These are phyloP conservation scores for Pseudocercospora eumusae DNA, from an alignment of 2,329 filamentous ascomycete species.

Conservation along the genomic window DNA sequence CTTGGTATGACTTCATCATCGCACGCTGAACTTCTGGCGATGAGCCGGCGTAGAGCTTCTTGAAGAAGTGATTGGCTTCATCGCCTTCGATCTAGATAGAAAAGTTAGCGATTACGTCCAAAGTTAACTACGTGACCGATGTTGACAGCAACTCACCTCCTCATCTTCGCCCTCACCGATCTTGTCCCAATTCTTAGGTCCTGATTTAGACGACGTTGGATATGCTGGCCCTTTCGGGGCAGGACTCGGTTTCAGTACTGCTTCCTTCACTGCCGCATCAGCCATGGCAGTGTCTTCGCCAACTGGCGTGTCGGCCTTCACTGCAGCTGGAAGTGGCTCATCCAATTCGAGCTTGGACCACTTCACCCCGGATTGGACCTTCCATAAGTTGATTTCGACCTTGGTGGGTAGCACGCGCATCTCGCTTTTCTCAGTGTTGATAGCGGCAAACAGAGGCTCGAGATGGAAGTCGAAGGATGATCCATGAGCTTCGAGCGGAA, in stretches of 20 bases:
- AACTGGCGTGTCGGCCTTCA: slow-evolving; percentile 19
- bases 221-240: slow-evolving; percentile 60
- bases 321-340: slow-evolving; percentile 29
- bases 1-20: slow-evolving; percentile 96
- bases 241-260: slow-evolving; percentile 24
- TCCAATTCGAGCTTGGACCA: slow-evolving; percentile 64
- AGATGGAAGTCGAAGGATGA: slow-evolving; percentile 63
- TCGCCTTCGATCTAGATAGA: slow-evolving; percentile 50
- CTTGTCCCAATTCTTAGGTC: slow-evolving; percentile 91
- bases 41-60: slow-evolving; percentile 76
- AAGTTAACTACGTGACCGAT: too few relatives aligned
- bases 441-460: slow-evolving; percentile 65
- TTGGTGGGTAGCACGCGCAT: slow-evolving; percentile 73
- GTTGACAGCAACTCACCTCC: slow-evolving; percentile 30
- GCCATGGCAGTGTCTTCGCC: slow-evolving; percentile 7
- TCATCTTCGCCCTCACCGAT: slow-evolving; percentile 60
- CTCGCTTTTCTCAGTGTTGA: slow-evolving; percentile 63
- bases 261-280: slow-evolving; percentile 22
- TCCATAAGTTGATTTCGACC: slow-evolving; percentile 73
- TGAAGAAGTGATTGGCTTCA: slow-evolving; percentile 82
- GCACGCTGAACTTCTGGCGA: slow-evolving; percentile 80
- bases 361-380: slow-evolving; percentile 64
- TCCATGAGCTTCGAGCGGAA: slow-evolving; percentile 54
- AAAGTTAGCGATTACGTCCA: not conserved
- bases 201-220: slow-evolving; percentile 80